Conservation (phyloP, 2,329 filamentous ascomycete genomes). For the Sphaerulina populicola region DNA sequence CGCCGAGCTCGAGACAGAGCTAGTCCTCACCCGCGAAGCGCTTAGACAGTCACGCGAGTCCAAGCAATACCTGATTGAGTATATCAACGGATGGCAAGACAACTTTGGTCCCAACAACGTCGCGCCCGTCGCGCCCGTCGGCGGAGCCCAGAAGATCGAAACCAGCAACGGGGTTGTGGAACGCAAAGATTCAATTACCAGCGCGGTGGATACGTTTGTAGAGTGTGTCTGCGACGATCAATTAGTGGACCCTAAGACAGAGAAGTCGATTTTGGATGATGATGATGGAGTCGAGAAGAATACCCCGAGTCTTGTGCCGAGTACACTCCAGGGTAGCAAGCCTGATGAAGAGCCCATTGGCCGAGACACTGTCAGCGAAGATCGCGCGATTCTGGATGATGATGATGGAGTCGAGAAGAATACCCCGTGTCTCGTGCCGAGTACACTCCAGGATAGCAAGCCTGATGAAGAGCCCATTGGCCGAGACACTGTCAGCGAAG, state of each 20-base stretch:
- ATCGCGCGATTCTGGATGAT: not conserved
- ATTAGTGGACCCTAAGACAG: slow-evolving; percentile 6
- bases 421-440: not conserved
- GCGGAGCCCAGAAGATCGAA: not conserved
- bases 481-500: not conserved
- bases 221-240: not conserved
- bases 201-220: not conserved
- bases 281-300: not conserved
- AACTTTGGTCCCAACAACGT: not conserved
- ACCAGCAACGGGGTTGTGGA: not conserved
- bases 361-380: slow-evolving; percentile 1
- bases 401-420: not conserved
- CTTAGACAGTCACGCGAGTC: slow-evolving; percentile 20
- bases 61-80: slow-evolving; percentile 17
- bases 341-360: slow-evolving; percentile 2
- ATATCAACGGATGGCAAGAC: slow-evolving; percentile 3
- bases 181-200: slow-evolving; percentile 1
- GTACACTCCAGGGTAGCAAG: not conserved
- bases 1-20: slow-evolving; percentile 24
- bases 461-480: slow-evolving; percentile 2
- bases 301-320: not conserved
- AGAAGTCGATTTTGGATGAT: not conserved
- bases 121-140: slow-evolving; percentile 3
- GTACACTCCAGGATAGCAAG: not conserved
- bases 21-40: slow-evolving; percentile 22